phyloP scores from a whole-genome alignment of 192 early-diverging fungal genomes.

The Backusella liffmaniae region DNA sequence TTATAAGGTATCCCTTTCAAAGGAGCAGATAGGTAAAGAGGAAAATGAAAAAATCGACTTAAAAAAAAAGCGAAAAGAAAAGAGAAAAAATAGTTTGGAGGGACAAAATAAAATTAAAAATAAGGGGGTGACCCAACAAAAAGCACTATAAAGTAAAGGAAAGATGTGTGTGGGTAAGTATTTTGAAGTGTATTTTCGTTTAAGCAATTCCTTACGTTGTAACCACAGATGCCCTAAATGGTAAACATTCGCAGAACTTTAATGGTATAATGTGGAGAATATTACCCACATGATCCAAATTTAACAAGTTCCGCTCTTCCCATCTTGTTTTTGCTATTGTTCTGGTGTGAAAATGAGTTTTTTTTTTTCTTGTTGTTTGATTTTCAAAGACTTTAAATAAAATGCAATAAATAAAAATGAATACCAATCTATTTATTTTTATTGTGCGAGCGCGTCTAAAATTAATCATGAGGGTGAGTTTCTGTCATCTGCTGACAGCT shows the following conservation, averaged over 20 bases:
- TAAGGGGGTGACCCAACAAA: not conserved
- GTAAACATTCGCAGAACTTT: not conserved
- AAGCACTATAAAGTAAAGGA: conserved; percentile 4
- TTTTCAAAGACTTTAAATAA: not conserved
- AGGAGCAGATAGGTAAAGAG: not conserved
- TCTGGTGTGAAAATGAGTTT: not conserved
- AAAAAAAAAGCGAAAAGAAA: not conserved
- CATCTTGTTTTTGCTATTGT: not conserved
- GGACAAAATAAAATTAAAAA: conserved; percentile 9
- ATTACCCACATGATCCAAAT: conserved; percentile 2
- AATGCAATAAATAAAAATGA: not conserved
- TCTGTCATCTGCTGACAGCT: conserved; percentile 7
- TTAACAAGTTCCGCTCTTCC: not conserved
- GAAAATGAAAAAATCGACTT: not conserved
- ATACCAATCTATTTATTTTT: not conserved
- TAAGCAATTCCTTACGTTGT: not conserved
- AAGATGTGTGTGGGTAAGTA: conserved; percentile 1
- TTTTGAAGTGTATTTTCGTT: not conserved
- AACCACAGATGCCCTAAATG: not conserved
- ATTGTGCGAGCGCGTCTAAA: not conserved
- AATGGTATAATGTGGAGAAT: conserved; percentile 2
- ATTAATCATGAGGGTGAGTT: not conserved
- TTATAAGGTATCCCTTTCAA: not conserved
- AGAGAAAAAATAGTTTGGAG: not conserved
- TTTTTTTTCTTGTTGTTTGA: not conserved